Percentiles rank a stretch among this genome's conserved stretches.
phyloP scores from a whole-genome alignment of 1,284 basidiomycete genomes.

The Ceratobasidium sp. region DNA sequence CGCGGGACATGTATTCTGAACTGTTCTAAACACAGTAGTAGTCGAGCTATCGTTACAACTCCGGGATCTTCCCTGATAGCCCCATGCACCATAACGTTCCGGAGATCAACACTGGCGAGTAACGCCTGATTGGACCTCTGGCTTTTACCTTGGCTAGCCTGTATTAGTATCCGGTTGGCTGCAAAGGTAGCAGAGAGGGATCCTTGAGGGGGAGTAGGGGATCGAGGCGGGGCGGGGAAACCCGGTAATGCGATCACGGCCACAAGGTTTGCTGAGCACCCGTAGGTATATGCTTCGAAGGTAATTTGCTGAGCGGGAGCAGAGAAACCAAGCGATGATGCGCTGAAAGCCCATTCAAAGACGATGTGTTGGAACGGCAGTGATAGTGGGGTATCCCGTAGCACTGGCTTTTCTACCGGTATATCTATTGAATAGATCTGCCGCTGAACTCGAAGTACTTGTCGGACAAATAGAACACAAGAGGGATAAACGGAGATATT shows the following conservation, averaged over 20 bases:
- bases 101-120: constrained; percentile 32
- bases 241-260: constrained; percentile 9
- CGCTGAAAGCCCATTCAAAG: constrained; percentile 34
- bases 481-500: constrained; percentile 70
- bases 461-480: constrained; percentile 73
- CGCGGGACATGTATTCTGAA: constrained; percentile 68
- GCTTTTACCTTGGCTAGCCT: constrained; percentile 28
- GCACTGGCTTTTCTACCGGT: not conserved
- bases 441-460: constrained; percentile 65
- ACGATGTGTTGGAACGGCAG: constrained; percentile 30
- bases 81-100: constrained; percentile 26
- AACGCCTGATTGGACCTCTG: constrained; percentile 21
- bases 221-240: too few relatives aligned
- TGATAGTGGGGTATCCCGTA: not conserved
- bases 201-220: constrained; percentile 20
- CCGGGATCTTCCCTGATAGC: constrained; percentile 29
- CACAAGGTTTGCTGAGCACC: constrained; percentile 12
- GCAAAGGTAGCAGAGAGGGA: constrained; percentile 24
- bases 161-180: constrained; percentile 3
- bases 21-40: constrained; percentile 30
- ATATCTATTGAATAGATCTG: not conserved
- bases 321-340: constrained; percentile 23
- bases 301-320: constrained; percentile 48
- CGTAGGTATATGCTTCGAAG: constrained; percentile 42
- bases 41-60: constrained; percentile 2